A percentile compares a stretch with the other conserved stretches of the same genome.
Conservation (phyloP, 1,139 yeast species). For the Saccharomycopsis hybrid region DNA sequence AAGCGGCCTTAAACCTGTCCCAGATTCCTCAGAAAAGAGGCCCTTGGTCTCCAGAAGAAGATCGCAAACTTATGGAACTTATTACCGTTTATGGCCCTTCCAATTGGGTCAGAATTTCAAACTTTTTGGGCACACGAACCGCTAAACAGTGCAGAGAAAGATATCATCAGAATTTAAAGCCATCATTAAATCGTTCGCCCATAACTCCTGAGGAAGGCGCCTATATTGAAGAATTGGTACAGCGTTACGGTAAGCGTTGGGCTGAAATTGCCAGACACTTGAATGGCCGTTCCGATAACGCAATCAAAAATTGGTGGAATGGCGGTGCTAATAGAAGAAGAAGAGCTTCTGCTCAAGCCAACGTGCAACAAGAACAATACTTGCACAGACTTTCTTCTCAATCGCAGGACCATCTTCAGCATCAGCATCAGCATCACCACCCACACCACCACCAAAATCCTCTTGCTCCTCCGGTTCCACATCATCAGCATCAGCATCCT, state of each 20-base stretch:
- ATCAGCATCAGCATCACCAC: slow-evolving; percentile 4
- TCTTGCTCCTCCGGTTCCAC: not conserved
- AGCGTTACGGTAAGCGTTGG: slow-evolving; percentile 83
- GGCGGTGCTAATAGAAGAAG: slow-evolving; percentile 82
- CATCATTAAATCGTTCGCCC: slow-evolving; percentile 73
- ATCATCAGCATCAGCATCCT: not conserved
- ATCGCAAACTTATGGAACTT: slow-evolving; percentile 60
- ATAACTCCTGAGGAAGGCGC: slow-evolving; percentile 82
- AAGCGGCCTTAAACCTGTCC: no score
- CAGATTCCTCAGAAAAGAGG: slow-evolving; percentile 44
- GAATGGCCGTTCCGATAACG: slow-evolving; percentile 83
- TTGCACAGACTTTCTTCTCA: slow-evolving; percentile 15
- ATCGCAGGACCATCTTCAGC: not conserved
- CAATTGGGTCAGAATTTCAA: slow-evolving; percentile 85
- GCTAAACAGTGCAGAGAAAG: slow-evolving; percentile 93
- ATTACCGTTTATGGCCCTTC: slow-evolving; percentile 75
- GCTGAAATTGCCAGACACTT: slow-evolving; percentile 88
- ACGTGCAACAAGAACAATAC: slow-evolving; percentile 19
- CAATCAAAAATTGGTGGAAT: slow-evolving; percentile 96
- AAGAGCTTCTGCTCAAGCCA: slow-evolving; percentile 36
- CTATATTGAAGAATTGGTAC: slow-evolving; percentile 71
- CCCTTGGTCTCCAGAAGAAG: slow-evolving; percentile 90
- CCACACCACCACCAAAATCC: slow-evolving; percentile 10
- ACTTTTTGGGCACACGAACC: slow-evolving; percentile 65
- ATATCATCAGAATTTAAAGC: slow-evolving; percentile 87